Base-by-base conservation (phyloP, 345 rosid species). In the Eucalyptus pumila region DNA sequence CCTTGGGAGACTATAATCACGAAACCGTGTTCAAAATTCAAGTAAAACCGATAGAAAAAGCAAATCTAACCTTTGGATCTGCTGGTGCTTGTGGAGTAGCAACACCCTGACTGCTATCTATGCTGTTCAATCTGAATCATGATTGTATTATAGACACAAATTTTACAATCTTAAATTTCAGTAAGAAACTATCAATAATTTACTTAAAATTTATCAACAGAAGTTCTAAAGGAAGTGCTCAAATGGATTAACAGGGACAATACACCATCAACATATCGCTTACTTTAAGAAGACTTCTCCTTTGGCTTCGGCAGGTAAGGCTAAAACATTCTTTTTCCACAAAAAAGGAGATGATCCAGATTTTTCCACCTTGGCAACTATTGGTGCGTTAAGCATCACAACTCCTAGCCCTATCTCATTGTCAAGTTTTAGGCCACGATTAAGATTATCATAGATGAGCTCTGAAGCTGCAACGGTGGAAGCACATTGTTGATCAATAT, bases 381-480 rank as follows among this genome's bases (percentile, higher is more conserved):
- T n/a, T 34, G 87, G 80, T 47, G 87, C 45, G 8, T 88, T 85
- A 30, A 94, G 94, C 60, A 90, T 93, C 69, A 88, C 47, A 87
- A 48, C 42, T 30, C 95, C 95, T 40, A 89, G 87, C 48, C 93
- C 94, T 47, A 93, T 91, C 89, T 94, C 94, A 11, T 67, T 88
- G 15, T 67, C 81, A 21, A 34, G 30, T 17, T 42, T 40, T 34
- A 88, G 50, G 37, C 88, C 7, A 34, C 47, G 47, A 37, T 52
- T 89, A 86, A 90, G 91, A 32, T 67, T 65, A 67, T 90, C 19
- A 52, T 90, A 87, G 45, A 93, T 87, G 56, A 94, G 95, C 76
- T 88, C 69, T 89, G 89, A 42, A 85, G 83, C 89, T 23, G 86
- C 49, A 15, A 34, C 9, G 44, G 48, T 37, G 17, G 62, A 49